Evolutionary conservation across 2,329 filamentous ascomycete genomes (phyloP), one percentile per base, ranked within the genome.

Genomic region (Alternaria sp.): DNA sequence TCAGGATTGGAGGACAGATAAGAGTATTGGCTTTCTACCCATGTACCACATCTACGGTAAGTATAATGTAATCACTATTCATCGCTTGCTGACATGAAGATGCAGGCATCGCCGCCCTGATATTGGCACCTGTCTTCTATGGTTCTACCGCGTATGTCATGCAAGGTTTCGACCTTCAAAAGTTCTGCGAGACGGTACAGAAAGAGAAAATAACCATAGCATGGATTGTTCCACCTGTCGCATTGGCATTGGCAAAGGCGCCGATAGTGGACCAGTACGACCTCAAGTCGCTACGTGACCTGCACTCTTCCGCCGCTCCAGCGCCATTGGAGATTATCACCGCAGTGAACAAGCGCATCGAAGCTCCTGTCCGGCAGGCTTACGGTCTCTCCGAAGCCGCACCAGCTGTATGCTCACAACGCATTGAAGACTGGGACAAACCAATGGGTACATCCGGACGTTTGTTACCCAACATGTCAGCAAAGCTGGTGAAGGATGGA

Each of bases 11-110:
- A 70, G 65, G 1, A 57, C 63, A 41, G 75, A 80, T 46, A 73
- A 74, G 44, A 79, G 78, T 75, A 73, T 81, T 14, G 78, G 87
- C 1, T 80, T 80, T 50, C 69, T 81, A 6, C 79, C 79, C 3
- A 67, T 81, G 4, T 80, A 80, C 54, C 78, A 81, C 59, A 76
- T 76, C 4, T 86, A 85, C 65, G 77, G 77, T 20, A 73, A 71
- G 48, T 79, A 74, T 68, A 46, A 63, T 9, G 68, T 71, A 7
- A 74, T 80, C 57, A 5, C 2, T 9, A 3, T 32, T 4, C 5
- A 6, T 16, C 27, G 2, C 1, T 28, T 7, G 45, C 28, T 48
- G n/a, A 48, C 4, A 16, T 8, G n/a, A 18, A 20, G 1, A 54
- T 27, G n/a, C 8, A 54, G 40, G 38, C 27, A 54, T 54, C 27